Percentiles rank a stretch among this genome's conserved stretches.
Conservation (phyloP, 2,329 filamentous ascomycete genomes). For the Penicillium paneum region DNA sequence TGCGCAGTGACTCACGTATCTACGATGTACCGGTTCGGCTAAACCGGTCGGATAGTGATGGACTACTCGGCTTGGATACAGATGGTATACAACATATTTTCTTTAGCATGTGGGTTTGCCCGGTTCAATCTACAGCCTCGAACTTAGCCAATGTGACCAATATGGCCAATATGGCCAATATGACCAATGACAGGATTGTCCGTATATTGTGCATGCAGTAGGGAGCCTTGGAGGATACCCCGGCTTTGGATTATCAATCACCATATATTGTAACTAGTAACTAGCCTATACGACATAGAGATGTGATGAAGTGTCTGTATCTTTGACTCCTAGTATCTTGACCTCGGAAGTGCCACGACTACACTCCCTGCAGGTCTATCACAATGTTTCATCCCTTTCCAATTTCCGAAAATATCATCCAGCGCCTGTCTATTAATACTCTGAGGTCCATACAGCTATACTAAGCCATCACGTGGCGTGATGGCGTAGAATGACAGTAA, state of each 20-base stretch:
- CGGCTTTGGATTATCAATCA: conserved; percentile 13
- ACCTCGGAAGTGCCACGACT: neutral
- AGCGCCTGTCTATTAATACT: neutral
- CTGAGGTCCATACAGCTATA: neutral
- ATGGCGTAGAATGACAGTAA: conserved; percentile 4
- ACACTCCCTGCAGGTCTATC: neutral
- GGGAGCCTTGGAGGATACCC: conserved; percentile 7
- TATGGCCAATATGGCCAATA: neutral
- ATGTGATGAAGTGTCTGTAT: conserved; percentile 11
- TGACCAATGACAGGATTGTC: neutral
- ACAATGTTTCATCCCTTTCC: neutral
- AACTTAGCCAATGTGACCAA: neutral
- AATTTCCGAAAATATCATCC: neutral
- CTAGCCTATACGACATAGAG: neutral
- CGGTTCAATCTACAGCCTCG: neutral
- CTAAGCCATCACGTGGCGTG: conserved; percentile 2
- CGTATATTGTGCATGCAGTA: neutral
- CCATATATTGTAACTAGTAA: neutral
- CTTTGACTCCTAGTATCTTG: neutral
- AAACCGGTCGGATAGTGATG: conserved; percentile 1
- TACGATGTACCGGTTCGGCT: conserved; percentile 6
- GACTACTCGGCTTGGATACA: neutral
- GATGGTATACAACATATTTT: neutral
- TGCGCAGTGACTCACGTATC: conserved; percentile 22
- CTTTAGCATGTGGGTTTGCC: neutral